Conservation (phyloP, 2,329 filamentous ascomycete genomes). For the Pseudocercospora pini-densiflorae region DNA sequence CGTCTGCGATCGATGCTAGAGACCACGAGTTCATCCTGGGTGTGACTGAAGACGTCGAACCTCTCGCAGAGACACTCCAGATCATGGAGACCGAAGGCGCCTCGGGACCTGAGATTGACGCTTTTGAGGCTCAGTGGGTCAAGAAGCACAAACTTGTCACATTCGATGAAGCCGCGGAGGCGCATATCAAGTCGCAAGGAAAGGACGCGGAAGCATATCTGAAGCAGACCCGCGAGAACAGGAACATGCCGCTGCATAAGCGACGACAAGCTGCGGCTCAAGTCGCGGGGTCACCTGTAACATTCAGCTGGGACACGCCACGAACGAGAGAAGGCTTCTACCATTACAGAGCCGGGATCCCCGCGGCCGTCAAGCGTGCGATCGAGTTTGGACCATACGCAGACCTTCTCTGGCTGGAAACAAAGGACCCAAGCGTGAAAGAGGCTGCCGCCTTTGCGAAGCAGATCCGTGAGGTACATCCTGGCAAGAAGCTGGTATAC, state of each 20-base stretch:
- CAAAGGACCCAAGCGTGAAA: conserved; percentile 80
- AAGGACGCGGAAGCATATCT: conserved; percentile 36
- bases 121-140: conserved; percentile 85
- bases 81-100: conserved; percentile 85
- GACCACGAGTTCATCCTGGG: conserved; percentile 98
- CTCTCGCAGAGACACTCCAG: conserved; percentile 86
- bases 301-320: conserved; percentile 90
- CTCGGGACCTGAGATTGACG: conserved; percentile 77
- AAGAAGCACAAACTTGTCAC: conserved; percentile 82
- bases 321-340: conserved; percentile 94
- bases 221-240: conserved; percentile 55
- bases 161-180: conserved; percentile 76
- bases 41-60: conserved; percentile 75
- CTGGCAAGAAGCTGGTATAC: conserved; percentile 90
- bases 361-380: conserved; percentile 88
- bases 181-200: conserved; percentile 41
- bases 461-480: conserved; percentile 71
- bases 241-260: conserved; percentile 76
- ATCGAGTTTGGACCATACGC: conserved; percentile 90
- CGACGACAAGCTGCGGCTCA: conserved; percentile 73
- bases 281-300: conserved; percentile 69
- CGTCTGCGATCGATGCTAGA: conserved; percentile 86
- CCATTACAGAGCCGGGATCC: conserved; percentile 83
- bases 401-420: conserved; percentile 97
- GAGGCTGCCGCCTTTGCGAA: conserved; percentile 76